Percentiles rank a stretch among this genome's conserved stretches.
phyloP scores from a whole-genome alignment of 1,139 yeast species.

The Magnusiomyces fungicola region DNA sequence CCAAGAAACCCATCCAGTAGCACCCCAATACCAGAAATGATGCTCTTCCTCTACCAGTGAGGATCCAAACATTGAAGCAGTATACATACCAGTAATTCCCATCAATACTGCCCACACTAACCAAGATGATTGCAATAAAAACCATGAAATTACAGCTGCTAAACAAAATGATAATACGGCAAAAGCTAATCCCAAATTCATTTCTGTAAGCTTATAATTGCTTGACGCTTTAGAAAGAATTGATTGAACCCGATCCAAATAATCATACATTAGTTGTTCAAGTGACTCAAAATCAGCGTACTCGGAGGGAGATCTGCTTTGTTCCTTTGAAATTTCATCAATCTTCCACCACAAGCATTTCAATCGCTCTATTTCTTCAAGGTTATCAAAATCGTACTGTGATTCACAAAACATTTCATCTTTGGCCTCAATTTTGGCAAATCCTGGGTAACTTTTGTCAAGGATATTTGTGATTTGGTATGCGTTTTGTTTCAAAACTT shows the following conservation, averaged over 20 bases:
- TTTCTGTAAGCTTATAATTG: slow-evolving; percentile 53
- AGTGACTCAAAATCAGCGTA: slow-evolving; percentile 8
- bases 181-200: slow-evolving; percentile 43
- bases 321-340: slow-evolving; percentile 2
- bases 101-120: slow-evolving; percentile 25
- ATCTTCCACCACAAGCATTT: slow-evolving; percentile 20
- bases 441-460: slow-evolving; percentile 18
- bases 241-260: slow-evolving; percentile 47
- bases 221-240: slow-evolving; percentile 61
- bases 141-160: slow-evolving; percentile 14
- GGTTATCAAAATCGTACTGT: slow-evolving; percentile 16
- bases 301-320: neutral
- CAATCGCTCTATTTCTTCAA: slow-evolving; percentile 23
- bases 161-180: slow-evolving; percentile 27
- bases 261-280: slow-evolving; percentile 29
- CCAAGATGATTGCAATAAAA: slow-evolving; percentile 12
- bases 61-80: slow-evolving; percentile 71
- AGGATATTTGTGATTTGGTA: slow-evolving; percentile 41
- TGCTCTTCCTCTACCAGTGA: slow-evolving; percentile 96
- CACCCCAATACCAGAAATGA: slow-evolving; percentile 89
- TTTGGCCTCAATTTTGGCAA: slow-evolving; percentile 13
- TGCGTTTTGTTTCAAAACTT: slow-evolving; percentile 52
- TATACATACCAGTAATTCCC: slow-evolving; percentile 40
- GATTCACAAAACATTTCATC: slow-evolving; percentile 18
- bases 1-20: slow-evolving; percentile 36